phyloP scores from a whole-genome alignment of 805 yeast genomes.

The Ogataea dorogensis region DNA sequence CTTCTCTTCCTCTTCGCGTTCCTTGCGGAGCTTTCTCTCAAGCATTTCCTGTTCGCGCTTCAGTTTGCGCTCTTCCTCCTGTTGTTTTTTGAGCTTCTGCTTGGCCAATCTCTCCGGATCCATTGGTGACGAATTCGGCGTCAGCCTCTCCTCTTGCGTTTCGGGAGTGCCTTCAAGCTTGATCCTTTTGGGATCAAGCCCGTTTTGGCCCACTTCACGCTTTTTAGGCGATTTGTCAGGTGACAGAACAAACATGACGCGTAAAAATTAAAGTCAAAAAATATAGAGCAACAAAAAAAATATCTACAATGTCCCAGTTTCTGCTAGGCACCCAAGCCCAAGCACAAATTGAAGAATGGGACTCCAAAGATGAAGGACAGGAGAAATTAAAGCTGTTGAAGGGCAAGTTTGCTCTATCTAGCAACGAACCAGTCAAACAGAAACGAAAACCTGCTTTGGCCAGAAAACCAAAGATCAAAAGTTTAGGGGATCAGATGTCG shows the following conservation, averaged over 20 bases:
- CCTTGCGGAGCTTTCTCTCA: constrained; percentile 11
- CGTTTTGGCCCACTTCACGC: constrained; percentile 9
- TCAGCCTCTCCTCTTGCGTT: constrained; percentile 3
- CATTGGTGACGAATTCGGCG: constrained; percentile 10
- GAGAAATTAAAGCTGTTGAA: constrained; percentile 7
- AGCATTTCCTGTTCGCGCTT: constrained; percentile 13
- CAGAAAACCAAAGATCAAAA: constrained; percentile 18
- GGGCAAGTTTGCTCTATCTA: constrained; percentile 11
- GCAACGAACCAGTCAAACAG: neutral
- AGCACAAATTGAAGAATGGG: constrained; percentile 24
- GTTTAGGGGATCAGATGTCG: constrained; percentile 27
- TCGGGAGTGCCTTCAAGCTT: constrained; percentile 5
- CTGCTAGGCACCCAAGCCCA: constrained; percentile 27
- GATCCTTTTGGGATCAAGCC: constrained; percentile 5
- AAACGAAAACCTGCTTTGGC: constrained; percentile 4
- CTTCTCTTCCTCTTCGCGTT: constrained; percentile 18
- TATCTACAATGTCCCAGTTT: constrained; percentile 7
- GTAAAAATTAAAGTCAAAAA: constrained; percentile 5
- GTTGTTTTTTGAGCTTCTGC: constrained; percentile 7
- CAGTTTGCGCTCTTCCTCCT: constrained; percentile 10
- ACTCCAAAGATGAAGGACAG: constrained; percentile 12
- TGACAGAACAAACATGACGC: constrained; percentile 14
- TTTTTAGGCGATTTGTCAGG: constrained; percentile 21
- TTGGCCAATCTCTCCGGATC: constrained; percentile 5
- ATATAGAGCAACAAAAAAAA: neutral